A percentile compares a stretch with the other conserved stretches of the same genome.
These are phyloP conservation scores for Platismatia glauca DNA, from an alignment of 495 filamentous ascomycete genomes.

Conservation along the genomic window DNA sequence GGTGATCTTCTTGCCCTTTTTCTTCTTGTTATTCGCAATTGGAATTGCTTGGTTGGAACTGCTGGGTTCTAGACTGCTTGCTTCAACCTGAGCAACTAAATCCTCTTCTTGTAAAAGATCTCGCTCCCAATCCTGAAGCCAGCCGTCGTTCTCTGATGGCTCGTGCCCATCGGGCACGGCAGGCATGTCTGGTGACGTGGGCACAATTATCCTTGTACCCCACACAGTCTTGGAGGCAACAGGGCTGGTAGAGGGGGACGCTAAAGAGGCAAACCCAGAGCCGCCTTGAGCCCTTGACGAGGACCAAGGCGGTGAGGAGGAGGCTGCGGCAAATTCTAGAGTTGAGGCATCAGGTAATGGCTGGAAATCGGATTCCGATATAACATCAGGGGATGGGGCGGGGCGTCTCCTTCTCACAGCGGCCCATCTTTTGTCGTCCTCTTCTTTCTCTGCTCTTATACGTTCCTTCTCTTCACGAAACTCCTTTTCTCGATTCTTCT, in stretches of 20 bases:
- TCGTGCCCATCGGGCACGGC: constrained; percentile 30
- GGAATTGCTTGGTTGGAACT: constrained; percentile 24
- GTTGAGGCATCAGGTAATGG: constrained; percentile 45
- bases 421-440: constrained; percentile 57
- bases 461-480: constrained; percentile 83
- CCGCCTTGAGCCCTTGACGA: constrained; percentile 34
- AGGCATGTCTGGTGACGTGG: constrained; percentile 39
- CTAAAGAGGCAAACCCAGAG: constrained; percentile 53
- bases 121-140: constrained; percentile 69
- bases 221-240: constrained; percentile 70
- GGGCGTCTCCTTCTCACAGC: constrained; percentile 41
- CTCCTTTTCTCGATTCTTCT: constrained; percentile 78
- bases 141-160: constrained; percentile 56
- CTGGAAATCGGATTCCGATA: constrained; percentile 54
- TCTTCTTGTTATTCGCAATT: constrained; percentile 54
- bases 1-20: constrained; percentile 90
- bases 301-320: constrained; percentile 52
- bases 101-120: constrained; percentile 50
- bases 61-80: constrained; percentile 30
- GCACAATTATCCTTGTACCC: constrained; percentile 63
- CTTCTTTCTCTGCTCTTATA: constrained; percentile 73
- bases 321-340: constrained; percentile 36
- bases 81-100: constrained; percentile 34
- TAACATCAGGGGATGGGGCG: constrained; percentile 35
- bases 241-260: constrained; percentile 71